Conservation (phyloP, 1,284 basidiomycete genomes). For the Ustilago shanxiensis region DNA sequence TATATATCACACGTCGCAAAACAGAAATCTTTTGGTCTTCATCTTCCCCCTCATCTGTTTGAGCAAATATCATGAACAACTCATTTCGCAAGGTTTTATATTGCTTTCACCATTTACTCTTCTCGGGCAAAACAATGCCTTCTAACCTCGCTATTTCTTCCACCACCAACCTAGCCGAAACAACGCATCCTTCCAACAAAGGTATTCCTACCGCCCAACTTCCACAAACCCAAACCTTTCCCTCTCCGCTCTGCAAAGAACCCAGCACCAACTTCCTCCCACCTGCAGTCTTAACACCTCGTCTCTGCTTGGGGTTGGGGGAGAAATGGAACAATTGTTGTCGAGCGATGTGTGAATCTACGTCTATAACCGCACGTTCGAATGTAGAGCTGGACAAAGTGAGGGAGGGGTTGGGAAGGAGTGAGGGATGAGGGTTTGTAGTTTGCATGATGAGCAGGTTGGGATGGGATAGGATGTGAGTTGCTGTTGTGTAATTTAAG, state of each 20-base stretch:
- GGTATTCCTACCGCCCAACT: constrained; percentile 40
- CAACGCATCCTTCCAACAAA: constrained; percentile 40
- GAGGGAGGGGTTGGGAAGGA: constrained; percentile 28
- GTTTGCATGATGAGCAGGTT: constrained; percentile 57
- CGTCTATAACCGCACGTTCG: constrained; percentile 57
- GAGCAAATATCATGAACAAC: too few species aligned
- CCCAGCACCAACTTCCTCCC: constrained; percentile 10
- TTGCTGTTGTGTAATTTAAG: constrained; percentile 58
- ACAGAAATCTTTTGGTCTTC: too few species aligned
- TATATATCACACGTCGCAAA: too few species aligned
- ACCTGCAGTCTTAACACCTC: constrained; percentile 5
- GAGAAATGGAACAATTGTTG: constrained; percentile 12
- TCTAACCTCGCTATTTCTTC: constrained; percentile 18
- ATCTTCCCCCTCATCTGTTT: too few species aligned
- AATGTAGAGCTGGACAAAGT: constrained; percentile 51
- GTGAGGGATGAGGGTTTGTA: constrained; percentile 57
- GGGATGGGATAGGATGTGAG: constrained; percentile 47
- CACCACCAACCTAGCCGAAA: constrained; percentile 19
- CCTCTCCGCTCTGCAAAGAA: constrained; percentile 6
- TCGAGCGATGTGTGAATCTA: constrained; percentile 18
- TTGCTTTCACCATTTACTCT: constrained; percentile 10
- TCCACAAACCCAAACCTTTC: constrained; percentile 24
- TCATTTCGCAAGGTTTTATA: too few species aligned
- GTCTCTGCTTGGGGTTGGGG: background rate
- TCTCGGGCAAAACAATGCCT: background rate